These are phyloP conservation scores for Suillus placidus DNA, from an alignment of 768 basidiomycete genomes.

Conservation along the genomic window DNA sequence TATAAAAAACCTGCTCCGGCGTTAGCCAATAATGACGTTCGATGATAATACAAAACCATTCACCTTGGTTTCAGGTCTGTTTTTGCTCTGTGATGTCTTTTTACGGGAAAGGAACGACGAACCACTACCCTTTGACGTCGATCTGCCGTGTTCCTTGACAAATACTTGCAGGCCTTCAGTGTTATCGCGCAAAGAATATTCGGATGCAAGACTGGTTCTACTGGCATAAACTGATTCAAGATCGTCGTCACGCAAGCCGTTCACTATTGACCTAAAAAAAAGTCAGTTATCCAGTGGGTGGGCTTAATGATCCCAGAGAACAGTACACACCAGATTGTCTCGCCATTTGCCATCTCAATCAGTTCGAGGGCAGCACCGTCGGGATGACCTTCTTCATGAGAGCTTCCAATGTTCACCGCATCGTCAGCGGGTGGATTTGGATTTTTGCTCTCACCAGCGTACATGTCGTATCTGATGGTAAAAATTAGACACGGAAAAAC, in stretches of 20 bases:
- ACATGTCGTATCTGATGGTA: slow-evolving; percentile 74
- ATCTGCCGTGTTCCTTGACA: slow-evolving; percentile 74
- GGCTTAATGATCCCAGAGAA: neutral
- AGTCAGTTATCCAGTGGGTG: neutral
- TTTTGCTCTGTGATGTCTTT: slow-evolving; percentile 54
- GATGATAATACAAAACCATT: slow-evolving; percentile 23
- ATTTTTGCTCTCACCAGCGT: slow-evolving; percentile 58
- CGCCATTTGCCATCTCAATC: slow-evolving; percentile 83
- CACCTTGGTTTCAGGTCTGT: slow-evolving; percentile 85
- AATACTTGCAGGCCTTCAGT: slow-evolving; percentile 65
- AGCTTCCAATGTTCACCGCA: slow-evolving; percentile 29
- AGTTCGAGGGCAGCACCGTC: slow-evolving; percentile 73
- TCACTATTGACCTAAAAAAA: slow-evolving; percentile 68
- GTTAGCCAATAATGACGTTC: slow-evolving; percentile 4
- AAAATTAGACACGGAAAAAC: slow-evolving; percentile 20
- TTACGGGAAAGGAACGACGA: slow-evolving; percentile 62
- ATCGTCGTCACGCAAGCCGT: slow-evolving; percentile 79
- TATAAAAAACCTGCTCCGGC: slow-evolving; percentile 32
- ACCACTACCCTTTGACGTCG: slow-evolving; percentile 66
- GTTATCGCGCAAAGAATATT: slow-evolving; percentile 57
- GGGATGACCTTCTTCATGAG: slow-evolving; percentile 29
- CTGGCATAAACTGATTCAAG: slow-evolving; percentile 67
- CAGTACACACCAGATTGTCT: slow-evolving; percentile 75
- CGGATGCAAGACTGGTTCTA: slow-evolving; percentile 74
- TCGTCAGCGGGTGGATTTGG: slow-evolving; percentile 40